Base-by-base conservation (phyloP, 192 early-diverging fungal genomes). In the Backusella australiensis region DNA sequence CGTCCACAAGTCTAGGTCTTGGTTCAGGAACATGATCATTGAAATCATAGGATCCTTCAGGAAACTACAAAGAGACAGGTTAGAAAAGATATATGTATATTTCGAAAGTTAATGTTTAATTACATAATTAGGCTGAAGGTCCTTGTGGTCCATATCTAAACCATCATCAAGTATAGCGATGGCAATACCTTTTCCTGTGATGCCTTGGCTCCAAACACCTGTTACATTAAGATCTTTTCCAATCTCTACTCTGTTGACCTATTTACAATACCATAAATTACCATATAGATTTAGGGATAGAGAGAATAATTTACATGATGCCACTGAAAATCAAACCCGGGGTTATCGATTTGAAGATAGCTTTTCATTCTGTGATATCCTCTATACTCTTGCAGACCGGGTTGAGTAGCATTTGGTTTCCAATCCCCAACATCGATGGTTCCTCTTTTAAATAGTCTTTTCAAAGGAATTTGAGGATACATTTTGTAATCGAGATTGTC, bases 101-200 rank as follows among this genome's bases (percentile, higher is more conserved):
- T 15, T 15, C 14, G 2, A 32, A 21, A 29, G 26, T 56, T 32
- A 32, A 23, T 26, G n/a, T 26, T 23, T 19, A 87, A 87, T 85
- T 88, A 95, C 96, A 90, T 96, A 98, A 85, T 96, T 96, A 44
- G 85, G 89, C 38, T 86, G 82, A 38, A 99, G 80, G 77, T 99
- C 98, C 17, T 93, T 87, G 79, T 89, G 90, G 9, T 88, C 86
- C 75, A 92, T 93, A 80, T 99, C 97, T 67, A 99, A 82, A 4
- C 98, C 98, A 81, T 99, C 98, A 80, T 99, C 98, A 42, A 99
- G 89, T 69, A 99, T 93, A 34, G 92, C 94, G 3, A 98, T 97
- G 6, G 92, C 90, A 0, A 94, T 89, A 52, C 90, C 90, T 35
- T 94, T 86, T 38, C 98, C 98, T 29, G 94, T 97, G 71, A 97